Base-by-base conservation (phyloP, 139 green algal species). In the Chlamydomonas urium region DNA sequence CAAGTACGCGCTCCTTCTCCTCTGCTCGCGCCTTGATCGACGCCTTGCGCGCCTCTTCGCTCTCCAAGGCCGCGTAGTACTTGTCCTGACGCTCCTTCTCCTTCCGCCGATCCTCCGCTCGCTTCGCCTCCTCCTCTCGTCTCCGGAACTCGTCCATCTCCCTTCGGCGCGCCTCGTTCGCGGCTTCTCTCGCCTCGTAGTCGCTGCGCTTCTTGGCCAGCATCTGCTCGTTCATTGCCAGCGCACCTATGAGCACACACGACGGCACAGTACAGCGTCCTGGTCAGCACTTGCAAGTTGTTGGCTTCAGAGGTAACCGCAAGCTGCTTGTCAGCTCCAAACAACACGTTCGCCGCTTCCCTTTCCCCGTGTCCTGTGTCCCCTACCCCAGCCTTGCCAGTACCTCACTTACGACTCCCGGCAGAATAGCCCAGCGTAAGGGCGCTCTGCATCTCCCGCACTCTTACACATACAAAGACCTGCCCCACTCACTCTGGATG, bases 1-100 rank as follows among this genome's bases (percentile, higher is more conserved):
- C 78, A 48, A 95, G 79, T 79, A 86, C 75, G 33, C 83, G 60
- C n/a, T 93, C 86, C 81, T 95, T 95, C 42, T 83, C 75, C 31
- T 79, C 66, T 17, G 85, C 79, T 26, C 77, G 63, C 14, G 75
- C 58, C 67, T 82, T 80, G 65, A 91, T 82, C 19, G 38, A 59
- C 73, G 57, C 48, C 75, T 85, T 86, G 36, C 88, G 80, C 67
- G 72, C 61, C 69, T 81, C 78, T 66, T 89, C 86, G 2, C 76
- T 65, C 61, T 76, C 65, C 33, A 82, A 36, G 3, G 82, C 78
- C 24, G 73, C 60, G 50, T 76, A 28, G 69, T 86, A 88, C 79
- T 90, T 88, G 47, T 71, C 68, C n/a, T 74, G 50, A 47, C 79
- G 74, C 60, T 81, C 74, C n/a, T 38, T 38, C 71, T 79, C 65